Evolutionary conservation across 257 asterid genomes (phyloP).

Genomic region (Ilex asprella): DNA sequence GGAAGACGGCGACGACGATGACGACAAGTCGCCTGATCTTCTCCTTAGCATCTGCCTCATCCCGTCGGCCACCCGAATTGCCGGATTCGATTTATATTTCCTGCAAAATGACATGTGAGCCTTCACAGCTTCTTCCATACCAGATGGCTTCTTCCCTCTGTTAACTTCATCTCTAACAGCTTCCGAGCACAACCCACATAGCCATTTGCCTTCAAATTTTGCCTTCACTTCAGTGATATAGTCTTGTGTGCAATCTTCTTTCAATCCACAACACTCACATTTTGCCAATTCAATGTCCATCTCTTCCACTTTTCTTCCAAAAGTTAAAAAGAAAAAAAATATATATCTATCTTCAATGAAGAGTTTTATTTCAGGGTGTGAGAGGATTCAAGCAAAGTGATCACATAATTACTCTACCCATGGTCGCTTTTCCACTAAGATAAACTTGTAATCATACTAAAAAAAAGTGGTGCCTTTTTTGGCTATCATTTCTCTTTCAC

Average conservation of each 20-base stretch:
- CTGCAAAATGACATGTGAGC: slow-evolving; percentile 86
- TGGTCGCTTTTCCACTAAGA: background rate
- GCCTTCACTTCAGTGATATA: slow-evolving; percentile 62
- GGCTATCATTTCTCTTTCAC: too few species aligned
- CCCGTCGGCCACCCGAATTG: slow-evolving; percentile 74
- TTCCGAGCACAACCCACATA: slow-evolving; percentile 81
- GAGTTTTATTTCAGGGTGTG: too few species aligned
- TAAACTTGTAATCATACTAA: background rate
- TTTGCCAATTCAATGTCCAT: slow-evolving; percentile 75
- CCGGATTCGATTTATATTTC: slow-evolving; percentile 70
- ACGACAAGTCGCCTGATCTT: slow-evolving; percentile 31
- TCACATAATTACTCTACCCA: too few species aligned
- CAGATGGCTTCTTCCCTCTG: slow-evolving; percentile 39
- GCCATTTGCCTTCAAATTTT: slow-evolving; percentile 79
- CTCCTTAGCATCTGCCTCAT: slow-evolving; percentile 82
- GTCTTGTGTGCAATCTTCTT: slow-evolving; percentile 82
- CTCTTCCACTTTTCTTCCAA: background rate
- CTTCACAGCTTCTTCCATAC: slow-evolving; percentile 60
- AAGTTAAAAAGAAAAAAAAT: too few species aligned
- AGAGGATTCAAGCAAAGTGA: background rate
- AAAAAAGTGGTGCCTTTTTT: background rate
- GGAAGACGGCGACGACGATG: slow-evolving; percentile 17
- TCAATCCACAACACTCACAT: slow-evolving; percentile 90
- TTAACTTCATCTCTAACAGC: slow-evolving; percentile 75
- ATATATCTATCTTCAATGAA: background rate